Evolutionary conservation across 345 rosid species (phyloP).

Genomic region (Citrus reticulata): DNA sequence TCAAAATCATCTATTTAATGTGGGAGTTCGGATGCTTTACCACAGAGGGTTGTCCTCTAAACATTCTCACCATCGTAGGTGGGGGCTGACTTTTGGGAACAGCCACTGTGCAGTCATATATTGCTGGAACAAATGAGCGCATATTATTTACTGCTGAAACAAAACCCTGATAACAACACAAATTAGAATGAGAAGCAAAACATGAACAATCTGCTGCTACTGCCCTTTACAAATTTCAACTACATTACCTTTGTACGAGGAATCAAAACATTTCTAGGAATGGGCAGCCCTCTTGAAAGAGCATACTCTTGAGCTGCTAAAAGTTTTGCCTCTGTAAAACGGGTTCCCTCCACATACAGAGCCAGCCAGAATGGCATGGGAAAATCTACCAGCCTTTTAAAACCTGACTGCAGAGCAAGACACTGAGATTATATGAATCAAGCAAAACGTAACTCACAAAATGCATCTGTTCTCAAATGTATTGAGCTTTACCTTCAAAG

Average conservation of each 20-base stretch:
- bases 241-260: conserved; percentile 86
- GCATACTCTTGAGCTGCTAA: conserved; percentile 94
- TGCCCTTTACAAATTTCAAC: neutral
- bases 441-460: neutral
- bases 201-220: too few species aligned
- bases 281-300: conserved; percentile 68
- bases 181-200: neutral
- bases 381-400: conserved; percentile 65
- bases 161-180: conserved; percentile 68
- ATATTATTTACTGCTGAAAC: conserved; percentile 90
- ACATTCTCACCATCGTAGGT: conserved; percentile 80
- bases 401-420: conserved; percentile 66
- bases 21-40: conserved; percentile 36
- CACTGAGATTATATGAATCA: too few species aligned
- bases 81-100: conserved; percentile 69
- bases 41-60: conserved; percentile 86
- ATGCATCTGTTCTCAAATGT: neutral
- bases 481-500: conserved; percentile 45
- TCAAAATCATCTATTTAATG: too few species aligned
- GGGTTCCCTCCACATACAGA: conserved; percentile 97
- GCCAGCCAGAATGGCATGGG: conserved; percentile 97
- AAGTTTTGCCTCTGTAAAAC: conserved; percentile 90
- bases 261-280: conserved; percentile 88
- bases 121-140: conserved; percentile 94
- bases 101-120: conserved; percentile 81